Base-by-base conservation (phyloP, 371 early-diverging fungal genomes). In the Rhizomucor miehei region DNA sequence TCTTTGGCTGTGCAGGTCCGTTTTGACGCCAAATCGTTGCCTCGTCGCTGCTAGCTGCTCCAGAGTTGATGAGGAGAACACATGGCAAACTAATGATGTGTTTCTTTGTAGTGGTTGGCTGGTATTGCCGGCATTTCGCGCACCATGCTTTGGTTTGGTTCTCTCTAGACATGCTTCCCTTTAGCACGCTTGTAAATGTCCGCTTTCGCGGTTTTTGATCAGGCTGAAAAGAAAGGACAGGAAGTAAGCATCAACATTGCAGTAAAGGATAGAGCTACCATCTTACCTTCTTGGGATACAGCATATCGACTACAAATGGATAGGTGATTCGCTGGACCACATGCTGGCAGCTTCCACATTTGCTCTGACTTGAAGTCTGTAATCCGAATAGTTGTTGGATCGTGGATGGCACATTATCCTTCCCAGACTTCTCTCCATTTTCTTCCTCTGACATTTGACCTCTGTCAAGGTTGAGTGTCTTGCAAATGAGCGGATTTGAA, bases 81-180 rank as follows among this genome's bases (percentile, higher is more conserved):
- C 79, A 69, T 0, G 92, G 93, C 13, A 86, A 54, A 3, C 79
- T 76, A 43, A 76, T 78, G 25, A 89, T 73, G 11, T 71, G 65
- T 48, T 87, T 86, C 38, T 73, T 81, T 24, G 87, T 87, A 0
- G 80, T 80, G 4, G 80, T 85, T 0, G 84, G 84, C 54, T 85
- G 85, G 55, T 90, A 90, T 51, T 81, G 79, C 41, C 83, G 83
- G 63, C 94, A 93, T 9, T 66, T 65, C 8, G 77, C 47, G 58
- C 94, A 93, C 89, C 90, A 91, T 6, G 91, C 92, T 51, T 85
- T 89, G 24, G 90, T 89, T 53, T 82, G 77, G 12, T 81, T 75
- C 54, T 89, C 88, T 11, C 89, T 68, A 34, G 82, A 80, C 52
- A 93, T 75, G 57, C 88, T 88, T 14, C 75, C 67, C 58, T 83